Evolutionary conservation across 2,329 filamentous ascomycete genomes (phyloP).

Genomic region (Fusarium brevicatenulatum): DNA sequence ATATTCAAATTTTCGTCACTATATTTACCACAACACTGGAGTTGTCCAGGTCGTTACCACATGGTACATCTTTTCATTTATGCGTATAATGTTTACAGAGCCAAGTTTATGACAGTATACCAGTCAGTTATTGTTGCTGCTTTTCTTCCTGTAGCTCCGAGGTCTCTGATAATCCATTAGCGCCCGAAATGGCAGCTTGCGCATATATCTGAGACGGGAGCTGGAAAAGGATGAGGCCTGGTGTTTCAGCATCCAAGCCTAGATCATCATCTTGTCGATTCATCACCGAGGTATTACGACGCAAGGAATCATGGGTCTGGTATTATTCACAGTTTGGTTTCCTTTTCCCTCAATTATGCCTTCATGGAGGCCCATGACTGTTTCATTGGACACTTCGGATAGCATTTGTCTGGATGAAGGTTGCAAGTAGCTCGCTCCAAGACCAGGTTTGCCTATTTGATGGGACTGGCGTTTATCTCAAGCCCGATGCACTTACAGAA

Average conservation of each 20-base stretch:
- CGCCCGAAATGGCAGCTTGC: background rate
- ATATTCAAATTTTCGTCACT: background rate
- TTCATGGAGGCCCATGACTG: background rate
- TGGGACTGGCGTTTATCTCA: slow-evolving; percentile 29
- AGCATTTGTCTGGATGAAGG: slow-evolving; percentile 5
- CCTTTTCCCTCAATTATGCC: background rate
- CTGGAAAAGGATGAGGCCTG: background rate
- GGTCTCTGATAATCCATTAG: background rate
- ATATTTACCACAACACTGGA: background rate
- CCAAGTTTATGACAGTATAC: slow-evolving; percentile 19
- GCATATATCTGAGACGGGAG: background rate
- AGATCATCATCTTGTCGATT: background rate
- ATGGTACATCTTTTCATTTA: background rate
- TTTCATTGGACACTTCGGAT: background rate
- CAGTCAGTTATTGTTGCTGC: slow-evolving; percentile 21
- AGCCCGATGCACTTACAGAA: background rate
- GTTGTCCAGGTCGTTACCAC: background rate
- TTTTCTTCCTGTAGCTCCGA: background rate
- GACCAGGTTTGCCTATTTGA: background rate
- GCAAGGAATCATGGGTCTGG: background rate
- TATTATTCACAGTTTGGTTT: background rate
- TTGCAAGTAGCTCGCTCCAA: slow-evolving; percentile 3
- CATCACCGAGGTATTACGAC: background rate
- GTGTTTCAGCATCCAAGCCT: background rate
- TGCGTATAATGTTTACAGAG: slow-evolving; percentile 13